Evolutionary conservation across 2,329 filamentous ascomycete species (phyloP).

Genomic region (Atkinsonella texensis): DNA sequence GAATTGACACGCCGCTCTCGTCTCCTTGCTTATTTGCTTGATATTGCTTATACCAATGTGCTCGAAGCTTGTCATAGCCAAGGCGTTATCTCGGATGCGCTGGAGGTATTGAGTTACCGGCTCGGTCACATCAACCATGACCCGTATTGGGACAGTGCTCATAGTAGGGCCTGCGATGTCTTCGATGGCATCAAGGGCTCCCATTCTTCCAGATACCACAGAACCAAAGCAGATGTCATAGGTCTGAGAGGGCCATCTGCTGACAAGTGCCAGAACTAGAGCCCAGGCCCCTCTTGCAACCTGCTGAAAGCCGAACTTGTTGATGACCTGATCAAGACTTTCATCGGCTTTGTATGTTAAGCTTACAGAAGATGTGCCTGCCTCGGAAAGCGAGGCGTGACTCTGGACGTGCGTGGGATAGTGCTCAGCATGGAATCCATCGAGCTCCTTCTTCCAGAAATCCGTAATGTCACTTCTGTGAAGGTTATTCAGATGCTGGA

Average conservation of each 20-base stretch:
- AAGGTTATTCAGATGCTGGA: neutral
- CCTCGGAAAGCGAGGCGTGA: neutral
- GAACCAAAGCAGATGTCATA: conserved; percentile 14
- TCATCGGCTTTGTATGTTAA: neutral
- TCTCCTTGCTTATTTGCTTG: conserved; percentile 5
- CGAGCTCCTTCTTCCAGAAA: neutral
- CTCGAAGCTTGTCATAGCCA: conserved; percentile 9
- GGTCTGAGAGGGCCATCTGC: conserved; percentile 3
- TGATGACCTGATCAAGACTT: neutral
- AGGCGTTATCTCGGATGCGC: conserved; percentile 9
- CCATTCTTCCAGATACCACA: conserved; percentile 13
- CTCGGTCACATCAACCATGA: conserved; percentile 4
- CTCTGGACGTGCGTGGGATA: neutral
- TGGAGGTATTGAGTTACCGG: conserved; percentile 9
- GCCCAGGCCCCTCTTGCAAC: conserved; percentile 17
- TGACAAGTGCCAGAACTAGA: conserved; percentile 10
- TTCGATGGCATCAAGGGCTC: conserved; percentile 12
- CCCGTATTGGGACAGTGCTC: conserved; percentile 10
- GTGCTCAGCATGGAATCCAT: neutral
- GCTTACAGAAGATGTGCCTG: neutral
- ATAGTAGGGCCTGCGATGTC: conserved; percentile 12
- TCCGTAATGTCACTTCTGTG: neutral
- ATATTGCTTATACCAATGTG: conserved; percentile 14
- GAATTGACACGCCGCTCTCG: neutral
- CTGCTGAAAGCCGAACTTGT: neutral